Conservation (phyloP, 1,139 yeast species). For the Scheffersomyces stambukii region DNA sequence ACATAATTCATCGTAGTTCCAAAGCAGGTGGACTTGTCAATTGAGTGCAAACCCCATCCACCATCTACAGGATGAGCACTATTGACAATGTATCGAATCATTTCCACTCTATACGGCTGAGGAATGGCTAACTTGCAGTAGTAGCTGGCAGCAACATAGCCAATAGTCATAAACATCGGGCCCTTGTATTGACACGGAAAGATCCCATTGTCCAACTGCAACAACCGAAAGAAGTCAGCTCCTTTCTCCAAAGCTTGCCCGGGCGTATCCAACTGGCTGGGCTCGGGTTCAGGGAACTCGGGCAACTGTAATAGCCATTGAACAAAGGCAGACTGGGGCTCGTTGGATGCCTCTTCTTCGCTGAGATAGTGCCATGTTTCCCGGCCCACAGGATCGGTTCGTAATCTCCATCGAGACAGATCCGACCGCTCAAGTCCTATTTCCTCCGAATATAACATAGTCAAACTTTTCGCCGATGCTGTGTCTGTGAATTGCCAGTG, state of each 20-base stretch:
- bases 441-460: conserved; percentile 54
- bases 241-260: conserved; percentile 69
- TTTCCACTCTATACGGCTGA: conserved; percentile 59
- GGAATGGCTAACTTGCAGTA: conserved; percentile 68
- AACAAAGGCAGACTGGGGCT: conserved; percentile 55
- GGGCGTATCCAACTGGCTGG: conserved; percentile 37
- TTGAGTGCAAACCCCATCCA: conserved; percentile 97
- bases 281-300: conserved; percentile 42
- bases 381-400: conserved; percentile 67
- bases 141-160: conserved; percentile 74
- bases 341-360: conserved; percentile 25
- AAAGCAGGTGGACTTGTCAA: conserved; percentile 90
- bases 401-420: conserved; percentile 67
- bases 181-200: conserved; percentile 95
- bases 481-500: no score
- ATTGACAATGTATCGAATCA: conserved; percentile 80
- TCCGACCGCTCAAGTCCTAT: conserved; percentile 69
- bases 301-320: conserved; percentile 50
- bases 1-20: conserved; percentile 92
- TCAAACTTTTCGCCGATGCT: no score
- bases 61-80: conserved; percentile 97
- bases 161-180: conserved; percentile 95
- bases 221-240: conserved; percentile 58
- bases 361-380: conserved; percentile 75
- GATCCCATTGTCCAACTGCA: conserved; percentile 80